phyloP scores from a whole-genome alignment of 768 basidiomycete genomes.

The Kondoa malvinella region DNA sequence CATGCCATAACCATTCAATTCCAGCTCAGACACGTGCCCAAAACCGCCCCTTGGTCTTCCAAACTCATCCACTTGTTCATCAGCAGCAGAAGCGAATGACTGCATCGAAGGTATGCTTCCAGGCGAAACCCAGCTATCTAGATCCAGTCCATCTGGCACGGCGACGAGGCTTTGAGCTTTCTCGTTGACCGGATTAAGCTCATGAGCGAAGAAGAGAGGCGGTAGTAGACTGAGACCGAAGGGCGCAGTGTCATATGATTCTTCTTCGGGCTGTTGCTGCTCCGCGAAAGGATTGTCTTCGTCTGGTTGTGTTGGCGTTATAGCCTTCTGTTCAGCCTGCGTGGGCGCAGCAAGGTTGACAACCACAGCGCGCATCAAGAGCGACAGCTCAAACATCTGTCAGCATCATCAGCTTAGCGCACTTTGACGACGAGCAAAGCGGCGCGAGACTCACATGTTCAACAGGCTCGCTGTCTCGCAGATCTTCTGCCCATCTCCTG shows the following conservation, averaged over 20 bases:
- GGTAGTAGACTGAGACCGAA: slow-evolving; percentile 74
- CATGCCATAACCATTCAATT: slow-evolving; percentile 7
- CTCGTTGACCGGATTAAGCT: slow-evolving; percentile 66
- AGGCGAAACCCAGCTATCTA: slow-evolving; percentile 70
- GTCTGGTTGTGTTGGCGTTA: background rate
- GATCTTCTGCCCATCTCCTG: background rate
- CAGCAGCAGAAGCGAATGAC: slow-evolving; percentile 21
- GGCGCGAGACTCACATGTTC: background rate
- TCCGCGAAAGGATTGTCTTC: slow-evolving; percentile 17
- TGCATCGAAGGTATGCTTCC: slow-evolving; percentile 24
- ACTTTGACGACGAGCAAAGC: background rate
- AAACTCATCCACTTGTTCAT: slow-evolving; percentile 28
- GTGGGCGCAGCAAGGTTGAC: background rate
- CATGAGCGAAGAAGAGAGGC: slow-evolving; percentile 58
- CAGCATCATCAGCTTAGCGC: background rate
- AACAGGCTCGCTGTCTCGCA: background rate
- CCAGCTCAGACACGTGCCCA: slow-evolving; percentile 22
- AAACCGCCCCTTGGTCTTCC: slow-evolving; percentile 29
- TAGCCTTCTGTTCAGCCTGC: background rate
- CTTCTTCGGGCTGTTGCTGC: background rate
- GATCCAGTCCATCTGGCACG: slow-evolving; percentile 65
- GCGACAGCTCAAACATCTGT: background rate
- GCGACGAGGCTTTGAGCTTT: slow-evolving; percentile 66
- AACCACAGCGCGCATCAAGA: background rate
- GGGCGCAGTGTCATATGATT: slow-evolving; percentile 41